A percentile compares a stretch with the other conserved stretches of the same genome.
Evolutionary conservation across 1,284 basidiomycete genomes (phyloP).

Genomic region (Abortiporus biennis): DNA sequence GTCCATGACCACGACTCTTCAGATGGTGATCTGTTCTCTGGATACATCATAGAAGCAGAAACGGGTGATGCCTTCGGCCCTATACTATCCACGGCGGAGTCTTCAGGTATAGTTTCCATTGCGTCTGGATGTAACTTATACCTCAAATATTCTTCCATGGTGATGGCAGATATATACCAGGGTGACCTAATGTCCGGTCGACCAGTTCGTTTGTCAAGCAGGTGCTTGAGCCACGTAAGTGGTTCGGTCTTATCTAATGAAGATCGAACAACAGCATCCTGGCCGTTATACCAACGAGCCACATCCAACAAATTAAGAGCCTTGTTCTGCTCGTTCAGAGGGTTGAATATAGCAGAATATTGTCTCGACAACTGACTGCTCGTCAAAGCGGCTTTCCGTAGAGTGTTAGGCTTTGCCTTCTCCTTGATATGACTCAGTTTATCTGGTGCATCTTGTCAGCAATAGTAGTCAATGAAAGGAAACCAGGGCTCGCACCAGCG

Average conservation of each 20-base stretch:
- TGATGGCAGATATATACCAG: constrained; percentile 64
- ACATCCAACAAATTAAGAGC: constrained; percentile 42
- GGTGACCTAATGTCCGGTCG: no score
- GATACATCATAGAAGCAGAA: constrained; percentile 21
- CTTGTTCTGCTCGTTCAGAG: constrained; percentile 25
- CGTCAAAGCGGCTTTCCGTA: constrained; percentile 60
- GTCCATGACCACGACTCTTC: constrained; percentile 22
- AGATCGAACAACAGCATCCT: constrained; percentile 36
- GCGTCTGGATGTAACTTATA: constrained; percentile 29
- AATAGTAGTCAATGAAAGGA: background rate
- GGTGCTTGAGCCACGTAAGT: constrained; percentile 64
- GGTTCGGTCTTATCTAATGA: constrained; percentile 59
- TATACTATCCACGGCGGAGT: constrained; percentile 21
- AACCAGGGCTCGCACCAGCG: constrained; percentile 14
- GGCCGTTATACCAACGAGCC: constrained; percentile 51
- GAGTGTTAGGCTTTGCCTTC: constrained; percentile 43
- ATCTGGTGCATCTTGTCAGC: constrained; percentile 31
- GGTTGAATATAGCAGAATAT: constrained; percentile 46
- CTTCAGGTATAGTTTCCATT: constrained; percentile 43
- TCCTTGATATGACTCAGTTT: constrained; percentile 49
- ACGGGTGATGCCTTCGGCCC: constrained; percentile 18
- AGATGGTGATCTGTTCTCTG: constrained; percentile 28
- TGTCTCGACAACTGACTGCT: constrained; percentile 59
- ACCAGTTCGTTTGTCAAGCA: constrained; percentile 36
- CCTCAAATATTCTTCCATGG: constrained; percentile 58